These are phyloP conservation scores for Trichoderma sp. DNA, from an alignment of 2,329 filamentous ascomycete genomes.

Conservation along the genomic window DNA sequence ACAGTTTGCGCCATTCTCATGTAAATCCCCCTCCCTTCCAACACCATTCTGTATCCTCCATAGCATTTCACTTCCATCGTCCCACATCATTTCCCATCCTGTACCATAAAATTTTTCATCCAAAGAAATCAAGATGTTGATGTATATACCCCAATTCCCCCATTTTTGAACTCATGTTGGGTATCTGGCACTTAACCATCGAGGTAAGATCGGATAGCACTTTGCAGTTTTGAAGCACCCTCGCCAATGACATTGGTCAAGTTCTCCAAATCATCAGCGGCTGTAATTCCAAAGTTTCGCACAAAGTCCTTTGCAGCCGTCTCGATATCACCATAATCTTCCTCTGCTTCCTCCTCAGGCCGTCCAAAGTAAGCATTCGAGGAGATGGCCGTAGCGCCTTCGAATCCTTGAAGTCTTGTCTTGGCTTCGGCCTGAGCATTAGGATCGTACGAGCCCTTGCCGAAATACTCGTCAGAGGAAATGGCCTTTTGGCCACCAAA, in stretches of 20 bases:
- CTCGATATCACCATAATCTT: constrained; percentile 90
- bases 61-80: constrained; percentile 6
- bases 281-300: constrained; percentile 91
- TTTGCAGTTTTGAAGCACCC: constrained; percentile 82
- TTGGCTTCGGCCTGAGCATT: constrained; percentile 83
- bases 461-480: constrained; percentile 97
- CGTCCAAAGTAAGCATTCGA: constrained; percentile 98
- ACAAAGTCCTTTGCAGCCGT: constrained; percentile 95
- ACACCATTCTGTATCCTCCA: constrained; percentile 31
- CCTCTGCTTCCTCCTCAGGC: constrained; percentile 77
- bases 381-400: constrained; percentile 88
- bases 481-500: constrained; percentile 95
- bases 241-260: constrained; percentile 81
- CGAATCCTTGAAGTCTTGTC: constrained; percentile 84
- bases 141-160: neutral
- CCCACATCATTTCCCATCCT: constrained; percentile 4
- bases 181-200: constrained; percentile 49
- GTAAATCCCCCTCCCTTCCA: constrained; percentile 29
- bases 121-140: neutral
- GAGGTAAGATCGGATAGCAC: constrained; percentile 67
- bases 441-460: constrained; percentile 84
- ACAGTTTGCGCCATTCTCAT: constrained; percentile 38
- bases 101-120: constrained; percentile 2
- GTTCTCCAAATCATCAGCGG: constrained; percentile 94
- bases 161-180: neutral